Evolutionary conservation across 495 filamentous ascomycete species (phyloP).

Genomic region (Neurospora tetraspora): DNA sequence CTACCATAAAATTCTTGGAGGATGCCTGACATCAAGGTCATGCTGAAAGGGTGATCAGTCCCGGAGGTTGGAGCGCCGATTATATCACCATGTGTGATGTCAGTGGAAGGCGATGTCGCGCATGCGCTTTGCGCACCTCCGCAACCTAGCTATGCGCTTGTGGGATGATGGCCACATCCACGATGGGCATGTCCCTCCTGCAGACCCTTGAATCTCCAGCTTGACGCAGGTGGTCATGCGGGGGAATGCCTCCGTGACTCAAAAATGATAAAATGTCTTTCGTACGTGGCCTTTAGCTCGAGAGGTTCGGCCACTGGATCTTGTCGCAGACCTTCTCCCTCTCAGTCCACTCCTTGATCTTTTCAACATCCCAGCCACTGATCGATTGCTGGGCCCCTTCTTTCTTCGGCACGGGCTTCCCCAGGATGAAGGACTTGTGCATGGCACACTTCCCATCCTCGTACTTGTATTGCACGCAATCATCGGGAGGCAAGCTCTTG

Average conservation of each 20-base stretch:
- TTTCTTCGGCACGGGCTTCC: conserved; percentile 19
- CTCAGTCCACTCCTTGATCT: conserved; percentile 22
- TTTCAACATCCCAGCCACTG: conserved; percentile 31
- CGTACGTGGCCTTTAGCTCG: conserved; percentile 1
- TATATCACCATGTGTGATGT: background rate
- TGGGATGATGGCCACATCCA: background rate
- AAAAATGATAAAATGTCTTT: background rate
- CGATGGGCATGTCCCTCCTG: background rate
- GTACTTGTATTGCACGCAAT: conserved; percentile 32
- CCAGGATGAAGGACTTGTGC: conserved; percentile 20
- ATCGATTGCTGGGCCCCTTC: conserved; percentile 5
- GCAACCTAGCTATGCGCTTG: background rate
- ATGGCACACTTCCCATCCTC: conserved; percentile 22
- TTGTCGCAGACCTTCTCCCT: conserved; percentile 18
- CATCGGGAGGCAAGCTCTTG: conserved; percentile 16
- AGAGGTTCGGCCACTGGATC: conserved; percentile 24
- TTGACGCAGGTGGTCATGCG: background rate
- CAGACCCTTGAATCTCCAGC: background rate
- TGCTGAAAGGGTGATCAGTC: background rate
- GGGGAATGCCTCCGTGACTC: background rate
- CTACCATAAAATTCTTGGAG: background rate
- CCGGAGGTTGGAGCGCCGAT: background rate
- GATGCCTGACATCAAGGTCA: background rate
- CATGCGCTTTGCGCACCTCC: background rate
- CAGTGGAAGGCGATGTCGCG: background rate